Conservation (phyloP, 768 basidiomycete genomes). For the Boletus sensibilis region DNA sequence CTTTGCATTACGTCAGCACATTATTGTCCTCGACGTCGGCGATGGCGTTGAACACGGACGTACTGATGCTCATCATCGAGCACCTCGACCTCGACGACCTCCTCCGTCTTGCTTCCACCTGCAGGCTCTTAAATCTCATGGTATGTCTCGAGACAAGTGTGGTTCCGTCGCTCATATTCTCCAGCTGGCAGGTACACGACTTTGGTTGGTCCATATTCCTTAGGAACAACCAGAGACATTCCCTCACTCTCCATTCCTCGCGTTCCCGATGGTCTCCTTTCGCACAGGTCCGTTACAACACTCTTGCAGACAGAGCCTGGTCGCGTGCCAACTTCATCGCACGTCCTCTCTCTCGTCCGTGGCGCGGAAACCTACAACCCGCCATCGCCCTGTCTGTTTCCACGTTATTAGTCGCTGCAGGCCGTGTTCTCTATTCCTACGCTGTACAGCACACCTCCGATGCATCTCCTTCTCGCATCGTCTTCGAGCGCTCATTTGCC, state of each 20-base stretch:
- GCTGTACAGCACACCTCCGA: constrained; percentile 38
- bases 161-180: not conserved
- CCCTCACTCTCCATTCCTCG: constrained; percentile 48
- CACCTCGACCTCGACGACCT: constrained; percentile 45
- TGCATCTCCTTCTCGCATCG: constrained; percentile 42
- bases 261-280: constrained; percentile 45
- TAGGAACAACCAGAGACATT: constrained; percentile 50
- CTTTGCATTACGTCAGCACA: constrained; percentile 22
- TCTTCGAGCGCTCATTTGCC: constrained; percentile 45
- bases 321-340: constrained; percentile 50
- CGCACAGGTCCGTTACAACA: constrained; percentile 48
- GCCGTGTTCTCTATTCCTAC: constrained; percentile 57
- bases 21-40: not conserved
- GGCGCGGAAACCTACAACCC: constrained; percentile 57
- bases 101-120: constrained; percentile 29
- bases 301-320: constrained; percentile 57
- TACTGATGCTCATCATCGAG: constrained; percentile 54
- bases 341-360: constrained; percentile 59
- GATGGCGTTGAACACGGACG: constrained; percentile 48
- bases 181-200: constrained; percentile 51
- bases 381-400: constrained; percentile 53
- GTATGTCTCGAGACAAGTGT: constrained; percentile 31
- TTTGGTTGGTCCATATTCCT: constrained; percentile 61
- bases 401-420: constrained; percentile 61
- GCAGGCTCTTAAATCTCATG: constrained; percentile 33